Evolutionary conservation across 768 basidiomycete species (phyloP).

Genomic region (Lepiota subincarnata): DNA sequence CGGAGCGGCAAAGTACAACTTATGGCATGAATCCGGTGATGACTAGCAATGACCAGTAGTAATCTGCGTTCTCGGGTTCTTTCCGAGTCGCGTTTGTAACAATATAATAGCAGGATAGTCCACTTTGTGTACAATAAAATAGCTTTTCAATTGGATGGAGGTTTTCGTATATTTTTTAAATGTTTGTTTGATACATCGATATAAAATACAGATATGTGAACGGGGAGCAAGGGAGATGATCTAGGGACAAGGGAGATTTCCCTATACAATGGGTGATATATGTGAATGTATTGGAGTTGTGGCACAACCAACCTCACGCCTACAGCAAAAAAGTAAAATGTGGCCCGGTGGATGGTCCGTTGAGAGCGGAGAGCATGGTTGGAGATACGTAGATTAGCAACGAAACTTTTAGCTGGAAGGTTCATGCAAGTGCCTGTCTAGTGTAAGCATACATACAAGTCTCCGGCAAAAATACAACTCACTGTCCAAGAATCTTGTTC

Average conservation of each 20-base stretch:
- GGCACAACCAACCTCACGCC: not conserved
- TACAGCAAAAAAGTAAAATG: not conserved
- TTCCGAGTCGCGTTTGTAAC: too few species aligned
- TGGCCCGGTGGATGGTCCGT: not conserved
- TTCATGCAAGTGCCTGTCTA: conserved; percentile 33
- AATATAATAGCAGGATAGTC: too few species aligned
- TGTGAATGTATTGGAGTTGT: not conserved
- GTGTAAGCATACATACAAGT: not conserved
- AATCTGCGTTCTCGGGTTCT: too few species aligned
- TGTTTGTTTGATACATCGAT: conserved; percentile 5
- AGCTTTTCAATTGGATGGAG: not conserved
- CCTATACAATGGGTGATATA: not conserved
- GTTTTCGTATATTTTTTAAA: not conserved
- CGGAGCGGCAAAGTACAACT: too few species aligned
- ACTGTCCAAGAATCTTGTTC: conserved; percentile 89
- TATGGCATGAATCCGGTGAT: too few species aligned
- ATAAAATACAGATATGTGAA: conserved; percentile 11
- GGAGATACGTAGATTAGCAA: not conserved
- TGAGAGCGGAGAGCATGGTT: not conserved
- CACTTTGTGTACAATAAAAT: too few species aligned
- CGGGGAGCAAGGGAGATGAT: not conserved
- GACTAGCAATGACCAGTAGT: too few species aligned
- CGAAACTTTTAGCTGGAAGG: conserved; percentile 18
- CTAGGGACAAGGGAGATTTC: not conserved
- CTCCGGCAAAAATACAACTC: conserved; percentile 20